Percentiles rank a stretch among this genome's conserved stretches.
phyloP scores from a whole-genome alignment of 2,329 filamentous ascomycete species.

The Sclerotinia spermophila region DNA sequence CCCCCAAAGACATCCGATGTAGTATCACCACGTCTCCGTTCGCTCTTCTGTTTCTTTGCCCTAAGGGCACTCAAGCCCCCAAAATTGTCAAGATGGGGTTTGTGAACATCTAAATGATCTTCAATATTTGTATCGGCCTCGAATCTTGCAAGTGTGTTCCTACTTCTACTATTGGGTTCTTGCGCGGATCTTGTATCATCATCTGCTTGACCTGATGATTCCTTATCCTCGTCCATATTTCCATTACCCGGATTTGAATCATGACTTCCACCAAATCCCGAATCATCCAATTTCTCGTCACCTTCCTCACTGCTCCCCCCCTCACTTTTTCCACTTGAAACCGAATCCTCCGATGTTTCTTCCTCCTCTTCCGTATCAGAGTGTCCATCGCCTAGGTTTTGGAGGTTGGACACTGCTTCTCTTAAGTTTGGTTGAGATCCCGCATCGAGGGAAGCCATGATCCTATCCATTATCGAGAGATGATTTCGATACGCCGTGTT shows the following conservation, averaged over 20 bases:
- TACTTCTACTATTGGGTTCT: not conserved
- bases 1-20: not conserved
- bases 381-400: not conserved
- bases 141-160: not conserved
- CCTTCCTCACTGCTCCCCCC: not conserved
- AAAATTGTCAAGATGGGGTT: not conserved
- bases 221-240: fast-evolving
- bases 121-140: not conserved
- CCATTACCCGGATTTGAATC: not conserved
- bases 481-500: not conserved
- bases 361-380: not conserved
- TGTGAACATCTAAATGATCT: too few relatives aligned
- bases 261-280: not conserved
- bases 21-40: not conserved
- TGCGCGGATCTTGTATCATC: not conserved
- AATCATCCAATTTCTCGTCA: not conserved
- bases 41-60: not conserved
- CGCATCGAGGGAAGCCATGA: not conserved
- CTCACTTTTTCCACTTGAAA: not conserved
- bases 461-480: not conserved
- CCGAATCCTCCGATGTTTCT: not conserved
- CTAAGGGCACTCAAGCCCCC: too few relatives aligned
- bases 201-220: not conserved
- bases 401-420: not conserved
- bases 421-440: not conserved